Base-by-base conservation (phyloP, 1,284 basidiomycete species). In the Testicularia cyperi region DNA sequence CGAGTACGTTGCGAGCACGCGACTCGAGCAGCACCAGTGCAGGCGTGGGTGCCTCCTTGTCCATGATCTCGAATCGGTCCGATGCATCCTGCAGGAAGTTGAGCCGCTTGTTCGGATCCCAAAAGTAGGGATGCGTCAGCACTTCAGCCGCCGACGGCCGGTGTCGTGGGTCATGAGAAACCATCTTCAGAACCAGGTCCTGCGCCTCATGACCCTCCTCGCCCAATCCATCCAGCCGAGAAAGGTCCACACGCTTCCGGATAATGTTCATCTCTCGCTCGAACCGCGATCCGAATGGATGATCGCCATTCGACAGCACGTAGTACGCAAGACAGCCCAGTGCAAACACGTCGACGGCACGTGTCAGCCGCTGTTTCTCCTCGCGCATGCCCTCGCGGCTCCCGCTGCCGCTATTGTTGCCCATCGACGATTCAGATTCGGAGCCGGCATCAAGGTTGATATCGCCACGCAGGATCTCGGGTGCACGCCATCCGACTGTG, bases 41-140 rank as follows among this genome's bases (percentile, higher is more conserved):
- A 0, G 83, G 80, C 41, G 95, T 88, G 36, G 85, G 86, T 0
- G 92, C 90, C 39, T 94, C 91, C 29, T 65, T 65, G 21, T 74
- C 71, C 90, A 99, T 94, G 73, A 92, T 92, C 78, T 99, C 94
- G 77, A 98, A 97, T 2, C 92, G 85, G 77, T 98, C 94, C 0
- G 91, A 96, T 0, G 91, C 90, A 64, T 98, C 94, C 78, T 95
- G 92, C 13, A 99, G 80, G 83, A 98, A 99, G 35, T 83, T 85
- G 3, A 99, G 80, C 25, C 92, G 83, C 62, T 88, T 86, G 12
- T 83, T 85, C 0, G 92, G 80, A 52, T 88, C 86, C 95, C 94
- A 99, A 81, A 97, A 99, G 81, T 90, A 95, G 0, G 94, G 94
- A 78, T 98, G 92, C 19, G 88, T 81, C 15, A 97, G 81, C 73